Conservation (phyloP, 176 grass and related monocot genomes). For the Eragrostis curvula region DNA sequence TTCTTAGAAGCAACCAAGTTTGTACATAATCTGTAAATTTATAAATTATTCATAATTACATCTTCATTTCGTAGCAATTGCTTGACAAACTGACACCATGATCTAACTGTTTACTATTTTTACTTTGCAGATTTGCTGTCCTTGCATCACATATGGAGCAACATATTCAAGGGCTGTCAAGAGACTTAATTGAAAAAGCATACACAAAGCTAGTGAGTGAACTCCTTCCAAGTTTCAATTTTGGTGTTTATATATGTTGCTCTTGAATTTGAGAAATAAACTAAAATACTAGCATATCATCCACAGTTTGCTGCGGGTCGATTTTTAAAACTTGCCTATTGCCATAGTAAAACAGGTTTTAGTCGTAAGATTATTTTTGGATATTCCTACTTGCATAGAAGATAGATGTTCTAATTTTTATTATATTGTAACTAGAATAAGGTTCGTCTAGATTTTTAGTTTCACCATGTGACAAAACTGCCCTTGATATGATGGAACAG, state of each 20-base stretch:
- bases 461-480: slow-evolving; percentile 24
- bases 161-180: slow-evolving; percentile 96
- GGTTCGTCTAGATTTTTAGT: neutral
- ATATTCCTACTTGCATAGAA: slow-evolving; percentile 16
- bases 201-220: slow-evolving; percentile 92
- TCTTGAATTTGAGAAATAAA: slow-evolving; percentile 4
- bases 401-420: neutral
- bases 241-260: slow-evolving; percentile 24
- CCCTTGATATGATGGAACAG: slow-evolving; percentile 51
- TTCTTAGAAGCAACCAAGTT: no score
- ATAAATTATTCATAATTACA: slow-evolving; percentile 14
- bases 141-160: slow-evolving; percentile 96
- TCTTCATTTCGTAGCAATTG: slow-evolving; percentile 25
- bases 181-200: slow-evolving; percentile 96
- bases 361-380: slow-evolving; percentile 33
- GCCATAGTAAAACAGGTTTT: neutral
- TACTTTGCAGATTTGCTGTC: slow-evolving; percentile 76
- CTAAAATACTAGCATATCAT: neutral
- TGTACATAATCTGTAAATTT: neutral
- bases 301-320: neutral
- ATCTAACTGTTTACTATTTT: slow-evolving; percentile 38
- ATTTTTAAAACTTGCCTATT: no score
- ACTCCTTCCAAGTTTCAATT: slow-evolving; percentile 5
- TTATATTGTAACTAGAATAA: neutral
- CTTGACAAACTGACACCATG: no score